phyloP scores from a whole-genome alignment of 768 basidiomycete genomes.

The Phaeotremella skinneri region DNA sequence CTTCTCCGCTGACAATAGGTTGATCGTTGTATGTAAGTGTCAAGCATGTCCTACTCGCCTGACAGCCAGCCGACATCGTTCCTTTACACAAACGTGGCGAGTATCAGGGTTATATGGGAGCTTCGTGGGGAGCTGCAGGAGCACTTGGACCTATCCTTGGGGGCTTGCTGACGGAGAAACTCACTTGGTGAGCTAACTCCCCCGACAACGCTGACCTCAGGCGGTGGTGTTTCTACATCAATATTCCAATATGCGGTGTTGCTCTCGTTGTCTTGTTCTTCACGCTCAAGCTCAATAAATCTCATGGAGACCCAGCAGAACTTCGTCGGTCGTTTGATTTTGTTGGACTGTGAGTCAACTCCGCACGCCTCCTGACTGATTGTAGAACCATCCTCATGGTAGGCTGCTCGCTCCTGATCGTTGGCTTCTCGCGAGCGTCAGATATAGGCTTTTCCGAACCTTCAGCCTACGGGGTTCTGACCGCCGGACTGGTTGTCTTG shows the following conservation, averaged over 20 bases:
- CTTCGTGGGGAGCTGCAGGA: slow-evolving; percentile 73
- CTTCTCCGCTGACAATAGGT: slow-evolving; percentile 1
- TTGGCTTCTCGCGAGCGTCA: slow-evolving; percentile 50
- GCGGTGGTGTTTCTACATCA: slow-evolving; percentile 50
- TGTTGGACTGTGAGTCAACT: slow-evolving; percentile 47
- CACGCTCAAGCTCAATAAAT: slow-evolving; percentile 51
- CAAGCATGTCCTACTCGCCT: neutral
- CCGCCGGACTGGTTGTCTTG: slow-evolving; percentile 33
- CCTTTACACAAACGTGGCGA: slow-evolving; percentile 76
- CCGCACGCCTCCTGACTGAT: neutral
- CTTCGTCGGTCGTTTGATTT: slow-evolving; percentile 52
- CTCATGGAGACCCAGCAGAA: slow-evolving; percentile 23
- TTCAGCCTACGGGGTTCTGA: slow-evolving; percentile 49
- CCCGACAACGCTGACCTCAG: slow-evolving; percentile 8
- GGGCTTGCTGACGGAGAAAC: slow-evolving; percentile 53
- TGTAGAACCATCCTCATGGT: slow-evolving; percentile 43
- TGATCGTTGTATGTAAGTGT: slow-evolving; percentile 21
- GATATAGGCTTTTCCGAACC: slow-evolving; percentile 45
- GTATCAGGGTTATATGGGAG: slow-evolving; percentile 62
- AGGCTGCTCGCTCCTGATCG: slow-evolving; percentile 48
- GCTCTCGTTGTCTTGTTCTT: slow-evolving; percentile 49
- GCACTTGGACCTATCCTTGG: slow-evolving; percentile 77
- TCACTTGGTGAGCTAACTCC: slow-evolving; percentile 28
- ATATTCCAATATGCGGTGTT: slow-evolving; percentile 49
- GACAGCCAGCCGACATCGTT: slow-evolving; percentile 62